A percentile compares a stretch with the other conserved stretches of the same genome.
Evolutionary conservation across 2,329 filamentous ascomycete genomes (phyloP).

Genomic region (Apiospora malaysiana): DNA sequence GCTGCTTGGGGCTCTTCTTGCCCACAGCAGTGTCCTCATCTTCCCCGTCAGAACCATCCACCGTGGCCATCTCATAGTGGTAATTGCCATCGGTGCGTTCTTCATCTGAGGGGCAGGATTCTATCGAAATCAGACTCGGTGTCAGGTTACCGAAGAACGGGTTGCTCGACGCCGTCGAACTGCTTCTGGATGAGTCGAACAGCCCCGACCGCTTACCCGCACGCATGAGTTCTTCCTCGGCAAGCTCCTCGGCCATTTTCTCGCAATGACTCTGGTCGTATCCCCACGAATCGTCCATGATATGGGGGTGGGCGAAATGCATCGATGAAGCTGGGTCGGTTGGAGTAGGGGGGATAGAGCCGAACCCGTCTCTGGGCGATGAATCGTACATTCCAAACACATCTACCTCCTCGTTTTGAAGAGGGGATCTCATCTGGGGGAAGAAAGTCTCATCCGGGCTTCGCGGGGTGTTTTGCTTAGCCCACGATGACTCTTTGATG

Average conservation of each 20-base stretch:
- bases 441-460: neutral
- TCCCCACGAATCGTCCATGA: slow-evolving; percentile 29
- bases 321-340: neutral
- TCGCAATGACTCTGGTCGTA: slow-evolving; percentile 25
- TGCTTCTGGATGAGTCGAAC: slow-evolving; percentile 27
- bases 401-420: neutral
- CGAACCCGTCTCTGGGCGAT: neutral
- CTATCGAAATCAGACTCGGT: slow-evolving; percentile 38
- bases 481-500: neutral
- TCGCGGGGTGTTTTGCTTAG: neutral
- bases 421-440: neutral
- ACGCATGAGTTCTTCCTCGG: slow-evolving; percentile 33
- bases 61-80: slow-evolving; percentile 27
- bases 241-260: slow-evolving; percentile 30
- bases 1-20: slow-evolving; percentile 24
- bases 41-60: slow-evolving; percentile 26
- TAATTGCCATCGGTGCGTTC: slow-evolving; percentile 26
- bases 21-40: slow-evolving; percentile 18
- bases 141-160: slow-evolving; percentile 30
- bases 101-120: slow-evolving; percentile 34
- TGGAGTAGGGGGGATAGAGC: neutral
- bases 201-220: slow-evolving; percentile 37
- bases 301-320: slow-evolving; percentile 14
- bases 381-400: slow-evolving; percentile 1
- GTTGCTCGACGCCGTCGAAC: slow-evolving; percentile 31